These are phyloP conservation scores for Pachysolen tannophilus DNA, from an alignment of 805 yeast genomes.

Conservation along the genomic window DNA sequence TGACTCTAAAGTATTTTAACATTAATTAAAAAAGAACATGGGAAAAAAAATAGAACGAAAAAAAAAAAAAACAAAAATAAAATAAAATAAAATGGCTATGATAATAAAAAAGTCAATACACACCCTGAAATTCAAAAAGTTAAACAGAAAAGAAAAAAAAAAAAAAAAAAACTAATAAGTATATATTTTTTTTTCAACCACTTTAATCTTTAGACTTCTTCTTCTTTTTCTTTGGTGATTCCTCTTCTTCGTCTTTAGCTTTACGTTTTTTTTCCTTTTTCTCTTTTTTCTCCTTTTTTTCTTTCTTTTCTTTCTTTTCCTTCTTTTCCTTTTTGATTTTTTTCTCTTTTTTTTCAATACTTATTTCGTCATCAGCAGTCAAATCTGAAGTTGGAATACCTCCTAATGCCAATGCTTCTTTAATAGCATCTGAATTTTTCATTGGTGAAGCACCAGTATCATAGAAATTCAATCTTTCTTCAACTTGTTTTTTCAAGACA, in stretches of 20 bases:
- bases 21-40: neutral
- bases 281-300: conserved; percentile 44
- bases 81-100: too few species aligned
- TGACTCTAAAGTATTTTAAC: conserved; percentile 1
- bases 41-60: neutral
- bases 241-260: conserved; percentile 25
- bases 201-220: conserved; percentile 27
- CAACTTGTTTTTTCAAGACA: conserved; percentile 92
- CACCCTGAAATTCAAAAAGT: neutral
- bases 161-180: conserved; percentile 1
- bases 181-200: neutral
- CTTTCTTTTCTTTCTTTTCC: conserved; percentile 44
- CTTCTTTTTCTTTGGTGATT: conserved; percentile 26
- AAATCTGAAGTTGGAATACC: conserved; percentile 25
- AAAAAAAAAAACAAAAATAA: too few species aligned
- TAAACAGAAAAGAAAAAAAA: neutral
- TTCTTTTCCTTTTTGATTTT: conserved; percentile 39
- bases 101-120: conserved; percentile 1
- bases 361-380: conserved; percentile 17
- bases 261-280: conserved; percentile 35
- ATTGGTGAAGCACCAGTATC: conserved; percentile 95
- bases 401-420: conserved; percentile 74
- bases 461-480: conserved; percentile 92
- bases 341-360: conserved; percentile 30
- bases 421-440: conserved; percentile 92